Evolutionary conservation across 208 protist genomes (phyloP).

Genomic region (Spongospora subterranea): DNA sequence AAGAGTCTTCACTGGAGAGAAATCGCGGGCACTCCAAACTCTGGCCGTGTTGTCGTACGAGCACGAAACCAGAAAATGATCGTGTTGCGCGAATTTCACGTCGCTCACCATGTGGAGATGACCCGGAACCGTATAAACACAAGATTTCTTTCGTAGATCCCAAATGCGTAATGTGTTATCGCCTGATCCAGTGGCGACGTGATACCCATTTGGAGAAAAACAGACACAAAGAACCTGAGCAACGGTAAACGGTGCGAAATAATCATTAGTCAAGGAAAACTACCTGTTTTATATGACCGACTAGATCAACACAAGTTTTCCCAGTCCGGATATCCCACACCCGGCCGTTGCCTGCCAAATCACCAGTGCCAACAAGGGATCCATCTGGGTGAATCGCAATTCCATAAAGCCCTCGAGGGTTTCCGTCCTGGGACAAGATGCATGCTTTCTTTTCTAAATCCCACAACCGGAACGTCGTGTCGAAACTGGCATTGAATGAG

Average conservation of each 20-base stretch:
- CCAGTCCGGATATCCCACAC: constrained; percentile 59
- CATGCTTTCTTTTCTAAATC: constrained; percentile 13
- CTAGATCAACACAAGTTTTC: constrained; percentile 17
- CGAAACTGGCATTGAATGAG: constrained; percentile 36
- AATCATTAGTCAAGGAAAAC: background rate
- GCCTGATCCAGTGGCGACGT: constrained; percentile 45
- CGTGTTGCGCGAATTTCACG: background rate
- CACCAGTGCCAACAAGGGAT: constrained; percentile 57
- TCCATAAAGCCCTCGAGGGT: constrained; percentile 47
- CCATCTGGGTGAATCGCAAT: constrained; percentile 59
- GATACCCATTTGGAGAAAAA: constrained; percentile 55
- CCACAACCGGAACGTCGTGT: constrained; percentile 52
- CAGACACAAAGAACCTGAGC: constrained; percentile 52
- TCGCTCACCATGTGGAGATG: constrained; percentile 44
- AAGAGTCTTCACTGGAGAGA: constrained; percentile 48
- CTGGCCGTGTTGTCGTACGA: background rate
- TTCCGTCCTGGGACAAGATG: constrained; percentile 20
- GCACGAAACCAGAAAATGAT: constrained; percentile 18
- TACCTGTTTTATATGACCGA: constrained; percentile 43
- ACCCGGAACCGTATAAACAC: constrained; percentile 12
- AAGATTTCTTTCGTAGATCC: constrained; percentile 58
- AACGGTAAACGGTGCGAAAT: background rate
- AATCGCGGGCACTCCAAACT: constrained; percentile 57
- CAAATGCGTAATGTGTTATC: constrained; percentile 59
- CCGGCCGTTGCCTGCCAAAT: constrained; percentile 43